A percentile compares a stretch with the other conserved stretches of the same genome.
These are phyloP conservation scores for Phytophthora palmivora DNA, from an alignment of 352 stramenopile genomes.

Conservation along the genomic window DNA sequence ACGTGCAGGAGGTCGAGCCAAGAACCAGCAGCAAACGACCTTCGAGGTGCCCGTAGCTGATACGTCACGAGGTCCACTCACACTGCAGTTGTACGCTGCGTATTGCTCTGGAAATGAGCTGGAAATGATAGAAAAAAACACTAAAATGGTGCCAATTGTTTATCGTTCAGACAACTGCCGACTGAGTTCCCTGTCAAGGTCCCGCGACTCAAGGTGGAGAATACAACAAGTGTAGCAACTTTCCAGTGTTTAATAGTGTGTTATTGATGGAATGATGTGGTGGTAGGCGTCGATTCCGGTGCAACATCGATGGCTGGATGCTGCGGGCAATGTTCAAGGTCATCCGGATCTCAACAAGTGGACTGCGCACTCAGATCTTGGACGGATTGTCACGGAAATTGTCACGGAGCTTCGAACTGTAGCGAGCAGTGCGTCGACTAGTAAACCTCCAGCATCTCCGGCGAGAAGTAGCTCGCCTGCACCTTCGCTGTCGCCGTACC, in stretches of 20 bases:
- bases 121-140: not conserved
- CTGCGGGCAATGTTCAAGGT: conserved; percentile 68
- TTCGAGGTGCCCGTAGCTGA: conserved; percentile 80
- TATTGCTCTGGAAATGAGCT: conserved; percentile 1
- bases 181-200: conserved; percentile 76
- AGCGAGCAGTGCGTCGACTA: conserved; percentile 21
- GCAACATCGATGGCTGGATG: conserved; percentile 80
- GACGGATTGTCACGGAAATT: conserved; percentile 82
- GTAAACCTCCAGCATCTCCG: conserved; percentile 31
- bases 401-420: conserved; percentile 57
- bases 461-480: conserved; percentile 26
- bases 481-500: conserved; percentile 32
- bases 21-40: conserved; percentile 87
- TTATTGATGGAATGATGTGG: not conserved
- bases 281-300: conserved; percentile 73
- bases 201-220: conserved; percentile 61
- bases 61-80: conserved; percentile 56
- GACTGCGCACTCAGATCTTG: conserved; percentile 85
- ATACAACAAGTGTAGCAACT: not conserved
- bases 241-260: not conserved
- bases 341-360: conserved; percentile 82
- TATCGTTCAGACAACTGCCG: conserved; percentile 60
- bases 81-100: conserved; percentile 53
- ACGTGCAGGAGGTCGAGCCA: conserved; percentile 77
- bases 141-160: conserved; percentile 15